phyloP scores from a whole-genome alignment of 108 stramenopile genomes.

The Nitzschia putrida region DNA sequence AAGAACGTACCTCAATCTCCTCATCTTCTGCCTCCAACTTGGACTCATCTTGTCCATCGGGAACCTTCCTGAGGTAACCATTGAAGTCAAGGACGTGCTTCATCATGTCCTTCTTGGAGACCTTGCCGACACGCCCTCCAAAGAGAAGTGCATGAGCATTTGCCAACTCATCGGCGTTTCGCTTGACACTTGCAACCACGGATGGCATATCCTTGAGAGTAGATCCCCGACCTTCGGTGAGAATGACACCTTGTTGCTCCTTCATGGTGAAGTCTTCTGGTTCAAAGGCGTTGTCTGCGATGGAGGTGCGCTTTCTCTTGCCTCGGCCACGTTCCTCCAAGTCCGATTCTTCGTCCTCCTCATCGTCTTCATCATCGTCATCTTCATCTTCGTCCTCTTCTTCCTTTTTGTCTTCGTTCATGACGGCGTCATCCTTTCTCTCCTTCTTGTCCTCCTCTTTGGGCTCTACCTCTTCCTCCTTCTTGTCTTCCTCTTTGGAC shows the following conservation, averaged over 20 bases:
- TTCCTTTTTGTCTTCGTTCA: not conserved
- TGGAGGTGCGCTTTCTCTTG: constrained; percentile 30
- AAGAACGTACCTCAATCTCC: constrained; percentile 49
- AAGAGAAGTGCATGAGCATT: constrained; percentile 41
- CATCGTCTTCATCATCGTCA: constrained; percentile 5
- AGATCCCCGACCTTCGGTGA: constrained; percentile 40
- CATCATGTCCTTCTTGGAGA: constrained; percentile 30
- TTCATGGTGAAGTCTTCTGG: constrained; percentile 48
- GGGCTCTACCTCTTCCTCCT: not conserved
- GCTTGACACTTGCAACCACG: constrained; percentile 28
- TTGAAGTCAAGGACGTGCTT: constrained; percentile 42
- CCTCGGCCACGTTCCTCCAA: constrained; percentile 10
- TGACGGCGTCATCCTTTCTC: constrained; percentile 12
- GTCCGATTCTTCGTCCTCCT: constrained; percentile 8
- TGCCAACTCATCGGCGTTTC: constrained; percentile 21
- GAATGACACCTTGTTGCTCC: constrained; percentile 6
- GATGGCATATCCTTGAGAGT: constrained; percentile 27
- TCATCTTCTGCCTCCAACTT: constrained; percentile 40
- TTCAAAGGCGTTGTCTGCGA: constrained; percentile 9
- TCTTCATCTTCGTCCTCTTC: constrained; percentile 4
- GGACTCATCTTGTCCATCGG: constrained; percentile 30
- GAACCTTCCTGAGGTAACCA: constrained; percentile 43
- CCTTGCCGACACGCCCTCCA: constrained; percentile 12
- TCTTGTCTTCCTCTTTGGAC: constrained; percentile 7
- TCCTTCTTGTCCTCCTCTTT: constrained; percentile 14